Evolutionary conservation across 176 grass and related monocot species (phyloP), one percentile per base, ranked within the genome.

Genomic region (Urochloa ruziziensis): DNA sequence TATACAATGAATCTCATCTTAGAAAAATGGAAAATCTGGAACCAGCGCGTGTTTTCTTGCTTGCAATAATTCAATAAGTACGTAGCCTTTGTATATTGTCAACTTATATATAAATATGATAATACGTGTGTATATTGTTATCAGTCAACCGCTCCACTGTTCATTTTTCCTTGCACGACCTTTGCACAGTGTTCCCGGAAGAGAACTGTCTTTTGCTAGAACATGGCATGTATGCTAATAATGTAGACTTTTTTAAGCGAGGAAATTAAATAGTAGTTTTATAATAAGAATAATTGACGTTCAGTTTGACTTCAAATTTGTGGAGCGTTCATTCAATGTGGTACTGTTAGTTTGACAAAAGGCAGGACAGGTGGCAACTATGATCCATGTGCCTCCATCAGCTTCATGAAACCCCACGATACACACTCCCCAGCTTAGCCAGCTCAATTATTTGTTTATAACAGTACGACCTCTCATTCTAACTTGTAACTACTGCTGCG

Each of bases 281-380:
- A 6, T 27, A 13, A 4, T 19, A 23, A 42, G 5, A 85, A 81
- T 71, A 77, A 70, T 81, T 76, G 56, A 81, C 34, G 17, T 44
- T 27, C 15, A 16, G 10, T 43, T 70, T 89, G 88, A 77, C 78
- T 63, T 82, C 11, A 44, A 12, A 77, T 77, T 35, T 1, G 8
- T 21, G 23, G 16, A 77, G 17, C 19, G 60, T 78, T 64, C 62
- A 54, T 65, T 62, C 43, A 25, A 34, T 19, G 43, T 2, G 16
- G 25, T 35, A 77, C 13, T 70, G 23, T 59, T 80, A 29, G 33
- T 69, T 75, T 89, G 82, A 69, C 77, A 53, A 81, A 17, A 64
- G 54, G 5, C 16, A 29, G 54, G 88, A 82, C 83, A 82, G 54
- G 78, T 89, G 88, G 71, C 73, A 56, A 5, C 70, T 40, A 69